Conservation (phyloP, 192 early-diverging fungal genomes). For the Geosiphon pyriformis region DNA sequence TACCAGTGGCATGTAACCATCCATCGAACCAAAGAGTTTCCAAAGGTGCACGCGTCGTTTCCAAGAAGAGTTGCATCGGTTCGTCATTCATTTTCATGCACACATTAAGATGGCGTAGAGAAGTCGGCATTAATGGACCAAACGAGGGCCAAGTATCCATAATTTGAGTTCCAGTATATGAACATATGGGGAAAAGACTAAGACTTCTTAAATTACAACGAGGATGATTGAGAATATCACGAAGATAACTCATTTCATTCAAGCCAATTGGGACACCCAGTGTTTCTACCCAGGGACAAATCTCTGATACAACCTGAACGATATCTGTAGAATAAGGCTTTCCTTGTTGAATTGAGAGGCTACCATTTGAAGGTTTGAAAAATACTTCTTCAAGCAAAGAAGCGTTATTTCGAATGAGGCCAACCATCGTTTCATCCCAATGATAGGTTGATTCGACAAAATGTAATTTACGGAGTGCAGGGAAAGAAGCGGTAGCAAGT, state of each 20-base stretch:
- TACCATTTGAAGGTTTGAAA: constrained; percentile 15
- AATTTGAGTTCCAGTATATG: background rate
- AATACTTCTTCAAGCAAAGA: constrained; percentile 16
- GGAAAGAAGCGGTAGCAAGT: constrained; percentile 9
- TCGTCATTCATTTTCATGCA: constrained; percentile 19
- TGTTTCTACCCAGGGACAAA: constrained; percentile 3
- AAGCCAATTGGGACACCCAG: constrained; percentile 13
- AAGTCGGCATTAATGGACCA: constrained; percentile 13
- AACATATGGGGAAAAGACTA: constrained; percentile 2
- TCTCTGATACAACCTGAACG: constrained; percentile 8
- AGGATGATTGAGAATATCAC: background rate
- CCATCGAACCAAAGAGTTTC: constrained; percentile 23
- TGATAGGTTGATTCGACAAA: constrained; percentile 20
- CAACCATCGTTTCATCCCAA: constrained; percentile 20
- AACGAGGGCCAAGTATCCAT: constrained; percentile 12
- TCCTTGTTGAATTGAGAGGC: background rate
- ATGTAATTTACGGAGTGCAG: constrained; percentile 18
- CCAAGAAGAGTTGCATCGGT: constrained; percentile 16
- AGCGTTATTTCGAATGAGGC: constrained; percentile 14
- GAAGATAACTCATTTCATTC: constrained; percentile 4
- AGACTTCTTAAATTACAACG: constrained; percentile 13
- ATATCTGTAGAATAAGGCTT: background rate
- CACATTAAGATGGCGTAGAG: constrained; percentile 17
- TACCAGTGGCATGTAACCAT: background rate
- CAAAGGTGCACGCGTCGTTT: constrained; percentile 8